Percentiles rank a stretch among this genome's conserved stretches.
phyloP scores from a whole-genome alignment of 345 rosid genomes.

The Camelina laxa region DNA sequence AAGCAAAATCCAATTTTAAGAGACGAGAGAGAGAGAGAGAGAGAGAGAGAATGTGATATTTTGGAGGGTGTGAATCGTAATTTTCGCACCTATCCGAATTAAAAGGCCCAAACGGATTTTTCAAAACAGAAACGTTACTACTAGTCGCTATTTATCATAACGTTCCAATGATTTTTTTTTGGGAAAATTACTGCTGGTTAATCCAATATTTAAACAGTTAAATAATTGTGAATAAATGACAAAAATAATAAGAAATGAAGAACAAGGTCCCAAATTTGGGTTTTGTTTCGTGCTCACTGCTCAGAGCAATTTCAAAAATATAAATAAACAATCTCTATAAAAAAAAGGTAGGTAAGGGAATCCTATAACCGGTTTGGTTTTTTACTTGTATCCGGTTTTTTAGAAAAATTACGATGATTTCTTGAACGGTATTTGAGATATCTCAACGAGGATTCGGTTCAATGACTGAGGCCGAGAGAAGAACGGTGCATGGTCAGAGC shows the following conservation, averaged over 20 bases:
- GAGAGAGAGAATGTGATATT: too few relatives aligned
- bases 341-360: neutral
- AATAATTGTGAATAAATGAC: neutral
- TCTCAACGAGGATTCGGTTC: conserved; percentile 59
- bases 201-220: neutral
- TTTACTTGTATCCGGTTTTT: conserved; percentile 11
- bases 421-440: conserved; percentile 51
- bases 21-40: too few relatives aligned
- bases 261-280: neutral
- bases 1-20: too few relatives aligned
- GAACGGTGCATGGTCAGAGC: conserved; percentile 75
- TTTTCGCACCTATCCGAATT: too few relatives aligned
- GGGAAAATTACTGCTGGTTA: neutral
- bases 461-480: conserved; percentile 73
- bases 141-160: too few relatives aligned
- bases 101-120: neutral
- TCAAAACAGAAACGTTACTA: too few relatives aligned
- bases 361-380: conserved; percentile 32
- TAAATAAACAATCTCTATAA: neutral
- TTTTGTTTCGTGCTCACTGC: neutral
- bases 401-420: conserved; percentile 28
- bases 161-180: too few relatives aligned
- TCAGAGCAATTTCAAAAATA: conserved; percentile 3
- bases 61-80: too few relatives aligned
- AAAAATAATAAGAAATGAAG: conserved; percentile 5